Evolutionary conservation across 1,284 basidiomycete species (phyloP), one percentile per base, ranked within the genome.

Genomic region (Sutorius eximius): DNA sequence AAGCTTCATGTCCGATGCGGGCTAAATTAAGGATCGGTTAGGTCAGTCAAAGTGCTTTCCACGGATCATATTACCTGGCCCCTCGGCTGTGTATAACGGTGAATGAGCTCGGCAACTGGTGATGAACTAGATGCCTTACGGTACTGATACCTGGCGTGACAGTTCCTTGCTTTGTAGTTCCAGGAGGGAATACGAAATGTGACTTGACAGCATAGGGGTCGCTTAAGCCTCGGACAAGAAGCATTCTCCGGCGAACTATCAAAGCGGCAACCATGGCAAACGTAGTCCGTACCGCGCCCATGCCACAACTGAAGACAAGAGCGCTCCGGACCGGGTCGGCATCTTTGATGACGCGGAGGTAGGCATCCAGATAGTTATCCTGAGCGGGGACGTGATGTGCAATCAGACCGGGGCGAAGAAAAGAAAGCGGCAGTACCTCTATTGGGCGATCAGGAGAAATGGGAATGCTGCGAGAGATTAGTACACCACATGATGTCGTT

Each of bases 251-350:
- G 30, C 97, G 81, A 1, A 99, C 81, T 24, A 99, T 80, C 58
- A 91, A 86, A 1, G 96, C 95, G 2, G 95, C 93, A 15, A 91
- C 86, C 97, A 99, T 99, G 6, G 93, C 96, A 70, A 98, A 98
- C 0, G 96, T 98, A 3, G 96, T 97, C 40, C 97, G 85, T 0
- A 97, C 95, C 3, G 94, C 93, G 42, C 97, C 97, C 83, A 97
- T 95, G 40, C 97, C 96, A 70, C 97, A 98, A 54, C 93, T 96
- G 72, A 99, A 98, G 3, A 99, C 92, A 16, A 99, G 78, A 0
- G 90, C 87, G 0, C 93, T 94, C 20, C 78, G 80, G 9, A 86
- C 75, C 0, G 96, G 95, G 61, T 97, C 92, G 0, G 90, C 85
- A 38, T 83, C 75, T 63, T 87, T 85, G 65, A 99, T 88, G 45